Percentiles rank a stretch among this genome's conserved stretches.
Evolutionary conservation across 225 moss, liverwort and hornwort species (phyloP).

Genomic region (Rhytidiadelphus loreus): DNA sequence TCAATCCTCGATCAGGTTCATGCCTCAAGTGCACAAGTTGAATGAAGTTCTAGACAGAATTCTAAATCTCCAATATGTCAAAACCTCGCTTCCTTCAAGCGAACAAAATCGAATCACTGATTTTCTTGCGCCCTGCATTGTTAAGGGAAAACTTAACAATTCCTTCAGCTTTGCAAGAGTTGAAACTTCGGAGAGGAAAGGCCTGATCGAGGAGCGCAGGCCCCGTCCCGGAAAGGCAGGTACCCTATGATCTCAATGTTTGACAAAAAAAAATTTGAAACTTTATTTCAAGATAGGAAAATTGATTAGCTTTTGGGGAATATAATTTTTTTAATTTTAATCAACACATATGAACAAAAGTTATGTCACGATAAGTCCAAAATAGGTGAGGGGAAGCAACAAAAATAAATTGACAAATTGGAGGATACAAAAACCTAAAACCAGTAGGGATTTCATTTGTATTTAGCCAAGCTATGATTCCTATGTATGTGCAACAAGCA

Average conservation of each 20-base stretch:
- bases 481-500: rapidly evolving
- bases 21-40: not conserved
- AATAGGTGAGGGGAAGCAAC: rapidly evolving
- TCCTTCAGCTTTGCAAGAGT: too few relatives aligned
- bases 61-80: not conserved
- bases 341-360: rapidly evolving
- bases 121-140: too few relatives aligned
- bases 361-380: not conserved
- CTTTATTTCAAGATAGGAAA: not conserved
- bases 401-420: not conserved
- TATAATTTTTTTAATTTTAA: not conserved
- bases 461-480: not conserved
- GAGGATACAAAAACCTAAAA: not conserved
- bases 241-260: not conserved
- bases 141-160: too few relatives aligned
- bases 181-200: too few relatives aligned
- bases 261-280: not conserved
- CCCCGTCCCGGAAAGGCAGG: too few relatives aligned
- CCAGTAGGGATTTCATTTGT: not conserved
- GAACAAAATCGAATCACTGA: too few relatives aligned
- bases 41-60: not conserved
- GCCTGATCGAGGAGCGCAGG: too few relatives aligned
- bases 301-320: not conserved
- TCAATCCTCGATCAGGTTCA: too few relatives aligned
- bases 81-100: not conserved